These are phyloP conservation scores for Lachnellula hyalina DNA, from an alignment of 2,329 filamentous ascomycete species.

Conservation along the genomic window DNA sequence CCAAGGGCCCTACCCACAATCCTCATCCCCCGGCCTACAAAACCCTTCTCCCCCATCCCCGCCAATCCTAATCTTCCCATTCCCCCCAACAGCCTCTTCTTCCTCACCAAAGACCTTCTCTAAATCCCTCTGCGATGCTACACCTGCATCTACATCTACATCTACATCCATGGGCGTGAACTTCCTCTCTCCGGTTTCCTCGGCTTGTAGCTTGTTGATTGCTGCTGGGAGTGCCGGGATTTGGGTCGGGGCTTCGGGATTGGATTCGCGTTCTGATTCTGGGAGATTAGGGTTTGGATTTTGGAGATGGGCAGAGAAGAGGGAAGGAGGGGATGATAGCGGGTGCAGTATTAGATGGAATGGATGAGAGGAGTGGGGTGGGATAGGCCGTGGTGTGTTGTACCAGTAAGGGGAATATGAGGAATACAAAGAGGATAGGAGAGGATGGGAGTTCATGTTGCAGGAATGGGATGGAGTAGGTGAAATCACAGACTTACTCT, in stretches of 20 bases:
- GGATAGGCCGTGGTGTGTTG: neutral
- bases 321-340: neutral
- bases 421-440: too few species aligned
- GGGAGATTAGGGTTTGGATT: neutral
- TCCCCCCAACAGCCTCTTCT: neutral
- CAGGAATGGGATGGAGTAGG: neutral
- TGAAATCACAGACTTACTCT: slow-evolving; percentile 4
- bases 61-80: slow-evolving; percentile 2
- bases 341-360: neutral
- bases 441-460: neutral
- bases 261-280: neutral
- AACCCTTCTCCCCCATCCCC: slow-evolving; percentile 2
- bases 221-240: neutral
- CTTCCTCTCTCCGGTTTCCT: slow-evolving; percentile 1
- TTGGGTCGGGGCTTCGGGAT: neutral
- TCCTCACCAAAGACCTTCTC: neutral
- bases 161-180: slow-evolving; percentile 13
- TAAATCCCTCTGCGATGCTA: neutral
- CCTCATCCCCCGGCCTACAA: slow-evolving; percentile 15
- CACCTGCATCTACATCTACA: neutral
- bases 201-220: slow-evolving; percentile 1
- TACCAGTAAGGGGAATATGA: neutral
- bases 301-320: neutral
- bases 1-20: slow-evolving; percentile 7
- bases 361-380: neutral